These are phyloP conservation scores for Apostasia ramifera DNA, from an alignment of 106 monocot species.

Conservation along the genomic window DNA sequence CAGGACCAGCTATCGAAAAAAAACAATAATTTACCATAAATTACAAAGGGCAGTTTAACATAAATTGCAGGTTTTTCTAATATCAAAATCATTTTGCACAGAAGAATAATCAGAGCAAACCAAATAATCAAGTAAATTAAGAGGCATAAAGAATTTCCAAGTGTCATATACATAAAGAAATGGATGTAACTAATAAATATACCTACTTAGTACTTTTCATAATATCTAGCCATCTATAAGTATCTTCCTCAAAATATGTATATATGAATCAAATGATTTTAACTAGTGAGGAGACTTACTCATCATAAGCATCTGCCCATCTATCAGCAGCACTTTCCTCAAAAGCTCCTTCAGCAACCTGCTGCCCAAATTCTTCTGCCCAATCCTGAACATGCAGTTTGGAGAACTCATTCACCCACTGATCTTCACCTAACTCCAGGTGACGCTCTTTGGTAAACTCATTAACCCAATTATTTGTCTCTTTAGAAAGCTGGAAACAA, in stretches of 20 bases:
- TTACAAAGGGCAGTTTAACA: too few relatives aligned
- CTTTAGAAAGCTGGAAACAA: slow-evolving; percentile 57
- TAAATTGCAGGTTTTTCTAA: too few relatives aligned
- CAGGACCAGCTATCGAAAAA: too few relatives aligned
- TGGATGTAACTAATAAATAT: too few relatives aligned
- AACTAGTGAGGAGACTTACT: slow-evolving; percentile 26
- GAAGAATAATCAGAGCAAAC: too few relatives aligned
- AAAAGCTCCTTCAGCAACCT: slow-evolving; percentile 44
- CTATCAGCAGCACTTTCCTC: slow-evolving; percentile 62
- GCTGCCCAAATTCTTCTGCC: slow-evolving; percentile 90
- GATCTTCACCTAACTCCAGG: slow-evolving; percentile 50
- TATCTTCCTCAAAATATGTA: neutral
- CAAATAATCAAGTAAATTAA: too few relatives aligned
- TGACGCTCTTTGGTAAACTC: slow-evolving; percentile 63
- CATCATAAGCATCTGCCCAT: slow-evolving; percentile 73
- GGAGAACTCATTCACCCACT: slow-evolving; percentile 95
- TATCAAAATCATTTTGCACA: too few relatives aligned
- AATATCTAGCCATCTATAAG: too few relatives aligned
- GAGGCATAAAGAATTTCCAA: too few relatives aligned
- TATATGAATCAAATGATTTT: neutral
- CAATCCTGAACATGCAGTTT: slow-evolving; percentile 84
- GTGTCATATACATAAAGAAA: too few relatives aligned
- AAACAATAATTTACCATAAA: too few relatives aligned
- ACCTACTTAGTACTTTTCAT: too few relatives aligned
- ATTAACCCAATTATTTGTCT: slow-evolving; percentile 60